A percentile compares a stretch with the other conserved stretches of the same genome.
phyloP scores from a whole-genome alignment of 768 basidiomycete species.

The Candolleomyces efflorescens region DNA sequence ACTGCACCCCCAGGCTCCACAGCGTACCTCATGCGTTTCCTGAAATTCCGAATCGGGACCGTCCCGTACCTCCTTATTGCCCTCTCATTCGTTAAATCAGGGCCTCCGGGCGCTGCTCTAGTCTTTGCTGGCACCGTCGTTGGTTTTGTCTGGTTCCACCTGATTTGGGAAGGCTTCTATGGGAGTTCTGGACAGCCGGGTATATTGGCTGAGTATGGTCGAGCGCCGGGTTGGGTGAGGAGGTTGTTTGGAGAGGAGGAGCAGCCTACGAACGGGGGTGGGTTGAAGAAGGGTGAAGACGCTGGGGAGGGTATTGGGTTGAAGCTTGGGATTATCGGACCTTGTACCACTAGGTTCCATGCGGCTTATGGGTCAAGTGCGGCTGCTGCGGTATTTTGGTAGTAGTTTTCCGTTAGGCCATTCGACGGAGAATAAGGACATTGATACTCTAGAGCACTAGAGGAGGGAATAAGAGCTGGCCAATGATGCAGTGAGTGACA shows the following conservation, averaged over 20 bases:
- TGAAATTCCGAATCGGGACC: neutral
- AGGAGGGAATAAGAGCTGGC: no score
- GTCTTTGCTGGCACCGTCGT: neutral
- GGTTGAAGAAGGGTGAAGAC: neutral
- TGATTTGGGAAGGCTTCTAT: neutral
- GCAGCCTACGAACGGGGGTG: neutral
- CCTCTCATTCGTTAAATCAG: neutral
- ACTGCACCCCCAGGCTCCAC: neutral
- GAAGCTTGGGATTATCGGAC: no score
- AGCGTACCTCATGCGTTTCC: neutral
- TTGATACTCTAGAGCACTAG: no score
- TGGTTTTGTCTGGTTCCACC: neutral
- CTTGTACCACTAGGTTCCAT: no score
- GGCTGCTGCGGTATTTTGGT: no score
- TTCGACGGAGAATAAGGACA: no score
- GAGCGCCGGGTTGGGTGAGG: neutral
- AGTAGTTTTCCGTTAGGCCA: no score
- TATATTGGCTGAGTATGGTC: neutral
- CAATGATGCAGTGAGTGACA: no score
- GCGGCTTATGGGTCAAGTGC: no score
- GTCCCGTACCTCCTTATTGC: neutral
- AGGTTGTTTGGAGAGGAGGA: neutral
- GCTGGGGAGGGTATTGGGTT: neutral
- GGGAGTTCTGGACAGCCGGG: neutral
- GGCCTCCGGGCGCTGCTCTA: neutral